These are phyloP conservation scores for Penicillium lagena DNA, from an alignment of 495 filamentous ascomycete species.

Conservation along the genomic window DNA sequence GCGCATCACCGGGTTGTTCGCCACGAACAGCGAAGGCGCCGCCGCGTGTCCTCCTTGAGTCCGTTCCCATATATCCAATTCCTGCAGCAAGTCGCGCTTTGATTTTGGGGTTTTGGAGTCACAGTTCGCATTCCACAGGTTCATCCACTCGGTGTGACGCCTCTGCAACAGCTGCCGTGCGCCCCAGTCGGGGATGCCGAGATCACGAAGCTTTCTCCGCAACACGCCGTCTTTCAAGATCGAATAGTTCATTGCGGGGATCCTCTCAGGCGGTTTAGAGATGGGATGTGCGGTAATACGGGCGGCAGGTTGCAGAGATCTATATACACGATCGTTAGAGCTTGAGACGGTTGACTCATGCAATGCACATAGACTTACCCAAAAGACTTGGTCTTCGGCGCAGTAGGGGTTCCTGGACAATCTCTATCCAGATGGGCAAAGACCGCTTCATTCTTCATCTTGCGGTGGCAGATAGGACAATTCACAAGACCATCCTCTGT, in stretches of 20 bases:
- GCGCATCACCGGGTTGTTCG: constrained; percentile 48
- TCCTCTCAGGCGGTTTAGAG: constrained; percentile 43
- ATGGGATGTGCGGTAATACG: constrained; percentile 5
- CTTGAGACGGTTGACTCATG: neutral
- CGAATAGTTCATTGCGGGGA: constrained; percentile 75
- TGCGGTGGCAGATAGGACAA: constrained; percentile 73
- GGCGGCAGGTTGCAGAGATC: constrained; percentile 15
- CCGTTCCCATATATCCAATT: constrained; percentile 78
- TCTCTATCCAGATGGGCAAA: constrained; percentile 67
- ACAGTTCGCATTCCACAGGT: constrained; percentile 93
- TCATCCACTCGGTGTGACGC: constrained; percentile 89
- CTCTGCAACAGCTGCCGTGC: constrained; percentile 59
- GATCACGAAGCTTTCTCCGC: constrained; percentile 70
- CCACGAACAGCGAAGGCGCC: constrained; percentile 9
- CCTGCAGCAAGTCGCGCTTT: constrained; percentile 64
- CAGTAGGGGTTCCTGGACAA: constrained; percentile 25
- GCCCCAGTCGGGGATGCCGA: constrained; percentile 73
- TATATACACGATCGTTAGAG: constrained; percentile 10
- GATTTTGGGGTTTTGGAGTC: constrained; percentile 68
- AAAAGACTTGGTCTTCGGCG: constrained; percentile 15
- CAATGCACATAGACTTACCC: constrained; percentile 19
- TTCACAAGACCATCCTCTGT: constrained; percentile 67
- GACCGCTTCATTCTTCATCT: constrained; percentile 71
- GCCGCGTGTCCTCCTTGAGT: constrained; percentile 49
- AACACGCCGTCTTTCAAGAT: constrained; percentile 70